A percentile compares a stretch with the other conserved stretches of the same genome.
These are phyloP conservation scores for Lepiota brunneoincarnata DNA, from an alignment of 768 basidiomycete species.

Conservation along the genomic window DNA sequence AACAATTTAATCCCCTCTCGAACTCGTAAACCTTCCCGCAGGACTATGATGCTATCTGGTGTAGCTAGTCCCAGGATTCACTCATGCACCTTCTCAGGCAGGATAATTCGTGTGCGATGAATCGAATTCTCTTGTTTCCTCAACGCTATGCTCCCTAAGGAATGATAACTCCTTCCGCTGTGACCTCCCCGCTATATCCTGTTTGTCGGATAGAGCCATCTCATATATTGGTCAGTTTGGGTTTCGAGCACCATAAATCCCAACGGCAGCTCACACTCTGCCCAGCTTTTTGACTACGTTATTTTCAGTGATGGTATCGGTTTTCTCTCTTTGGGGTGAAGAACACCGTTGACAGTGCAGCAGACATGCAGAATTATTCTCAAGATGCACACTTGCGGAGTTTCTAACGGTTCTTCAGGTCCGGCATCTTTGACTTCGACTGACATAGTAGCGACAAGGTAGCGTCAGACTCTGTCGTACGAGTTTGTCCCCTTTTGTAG, in stretches of 20 bases:
- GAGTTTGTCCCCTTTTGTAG: too few relatives aligned
- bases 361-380: slow-evolving; percentile 4
- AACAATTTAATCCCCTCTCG: too few relatives aligned
- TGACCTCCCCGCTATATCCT: background rate
- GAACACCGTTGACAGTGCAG: background rate
- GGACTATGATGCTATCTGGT: background rate
- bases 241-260: background rate
- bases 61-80: background rate
- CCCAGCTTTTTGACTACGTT: background rate
- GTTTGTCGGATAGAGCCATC: background rate
- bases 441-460: background rate
- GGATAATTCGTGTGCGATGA: background rate
- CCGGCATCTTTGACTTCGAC: background rate
- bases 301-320: background rate
- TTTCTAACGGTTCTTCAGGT: background rate
- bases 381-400: background rate
- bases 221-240: background rate
- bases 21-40: too few relatives aligned
- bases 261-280: background rate
- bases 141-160: background rate
- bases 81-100: background rate
- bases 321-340: background rate
- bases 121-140: background rate
- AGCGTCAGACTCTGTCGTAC: too few relatives aligned
- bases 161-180: background rate